Percentiles rank a stretch among this genome's conserved stretches.
phyloP scores from a whole-genome alignment of 257 asterid species.

The Euphrasia confusa region DNA sequence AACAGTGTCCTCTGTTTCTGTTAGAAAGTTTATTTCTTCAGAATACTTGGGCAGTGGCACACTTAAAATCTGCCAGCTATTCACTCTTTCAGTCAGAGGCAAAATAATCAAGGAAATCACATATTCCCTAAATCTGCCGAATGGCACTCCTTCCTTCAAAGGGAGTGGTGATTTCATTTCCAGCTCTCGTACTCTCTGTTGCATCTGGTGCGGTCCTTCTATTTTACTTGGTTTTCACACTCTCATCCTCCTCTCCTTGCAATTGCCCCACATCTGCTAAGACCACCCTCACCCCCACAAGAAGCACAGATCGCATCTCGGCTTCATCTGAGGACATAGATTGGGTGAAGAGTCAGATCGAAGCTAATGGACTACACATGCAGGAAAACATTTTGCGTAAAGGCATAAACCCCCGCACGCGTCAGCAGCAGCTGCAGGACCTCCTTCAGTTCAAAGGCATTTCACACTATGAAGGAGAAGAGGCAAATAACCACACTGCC shows the following conservation, averaged over 20 bases:
- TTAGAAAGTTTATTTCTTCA: conserved; percentile 11
- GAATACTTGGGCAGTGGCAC: conserved; percentile 10
- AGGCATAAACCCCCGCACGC: conserved; percentile 46
- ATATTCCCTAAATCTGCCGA: conserved; percentile 11
- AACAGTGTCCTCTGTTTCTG: background rate
- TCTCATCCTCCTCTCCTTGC: conserved; percentile 45
- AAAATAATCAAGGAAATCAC: conserved; percentile 7
- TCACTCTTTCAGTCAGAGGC: conserved; percentile 20
- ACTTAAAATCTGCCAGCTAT: conserved; percentile 19
- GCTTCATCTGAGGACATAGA: conserved; percentile 59
- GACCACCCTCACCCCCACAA: conserved; percentile 5
- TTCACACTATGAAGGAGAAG: conserved; percentile 38
- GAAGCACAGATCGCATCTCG: conserved; percentile 40
- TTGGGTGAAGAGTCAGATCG: conserved; percentile 70
- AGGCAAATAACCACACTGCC: conserved; percentile 79
- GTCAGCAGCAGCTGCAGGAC: too few relatives aligned
- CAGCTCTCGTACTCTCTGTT: conserved; percentile 52
- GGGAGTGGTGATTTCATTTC: conserved; percentile 72
- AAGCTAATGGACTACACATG: conserved; percentile 84
- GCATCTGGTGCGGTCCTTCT: conserved; percentile 45
- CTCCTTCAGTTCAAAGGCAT: too few relatives aligned
- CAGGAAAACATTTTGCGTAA: conserved; percentile 72
- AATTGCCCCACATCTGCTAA: conserved; percentile 37
- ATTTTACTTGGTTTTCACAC: conserved; percentile 42
- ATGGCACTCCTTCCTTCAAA: conserved; percentile 56